Evolutionary conservation across 495 filamentous ascomycete genomes (phyloP).

Genomic region (Letharia columbiana): DNA sequence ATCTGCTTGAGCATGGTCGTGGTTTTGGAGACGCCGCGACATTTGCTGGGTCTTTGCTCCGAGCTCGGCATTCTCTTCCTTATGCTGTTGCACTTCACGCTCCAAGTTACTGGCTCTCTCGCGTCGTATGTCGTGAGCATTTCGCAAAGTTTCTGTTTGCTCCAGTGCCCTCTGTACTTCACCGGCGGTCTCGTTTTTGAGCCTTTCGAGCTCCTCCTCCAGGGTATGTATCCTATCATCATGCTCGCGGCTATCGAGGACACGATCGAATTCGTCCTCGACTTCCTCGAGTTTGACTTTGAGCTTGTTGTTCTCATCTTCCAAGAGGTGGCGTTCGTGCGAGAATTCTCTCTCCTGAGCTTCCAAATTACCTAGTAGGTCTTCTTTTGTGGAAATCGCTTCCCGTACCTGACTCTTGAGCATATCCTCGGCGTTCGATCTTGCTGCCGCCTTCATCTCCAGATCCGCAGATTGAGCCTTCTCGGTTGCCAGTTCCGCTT

Average conservation of each 20-base stretch:
- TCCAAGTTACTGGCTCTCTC: slow-evolving; percentile 47
- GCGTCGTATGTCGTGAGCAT: slow-evolving; percentile 46
- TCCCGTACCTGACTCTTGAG: slow-evolving; percentile 46
- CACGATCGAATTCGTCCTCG: slow-evolving; percentile 81
- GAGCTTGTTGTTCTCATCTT: slow-evolving; percentile 65
- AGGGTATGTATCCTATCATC: slow-evolving; percentile 63
- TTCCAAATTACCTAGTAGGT: slow-evolving; percentile 90
- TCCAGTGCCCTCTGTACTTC: slow-evolving; percentile 48
- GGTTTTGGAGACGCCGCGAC: slow-evolving; percentile 37
- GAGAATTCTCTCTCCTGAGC: slow-evolving; percentile 82
- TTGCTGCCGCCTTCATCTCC: slow-evolving; percentile 50
- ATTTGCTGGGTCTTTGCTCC: slow-evolving; percentile 42
- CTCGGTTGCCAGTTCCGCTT: slow-evolving; percentile 65
- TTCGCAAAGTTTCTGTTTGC: slow-evolving; percentile 46
- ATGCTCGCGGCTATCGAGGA: slow-evolving; percentile 73
- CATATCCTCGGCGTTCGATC: slow-evolving; percentile 51
- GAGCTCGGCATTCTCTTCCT: slow-evolving; percentile 43
- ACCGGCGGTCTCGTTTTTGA: slow-evolving; percentile 47
- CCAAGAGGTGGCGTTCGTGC: slow-evolving; percentile 69
- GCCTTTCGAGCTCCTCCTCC: slow-evolving; percentile 58
- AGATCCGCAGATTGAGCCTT: slow-evolving; percentile 49
- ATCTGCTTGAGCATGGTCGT: slow-evolving; percentile 43
- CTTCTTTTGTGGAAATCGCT: slow-evolving; percentile 81
- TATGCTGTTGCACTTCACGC: slow-evolving; percentile 42
- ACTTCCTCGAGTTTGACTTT: slow-evolving; percentile 72